A percentile compares a stretch with the other conserved stretches of the same genome.
Conservation (phyloP, 1,284 basidiomycete species). For the Ceratobasidium theobromae region DNA sequence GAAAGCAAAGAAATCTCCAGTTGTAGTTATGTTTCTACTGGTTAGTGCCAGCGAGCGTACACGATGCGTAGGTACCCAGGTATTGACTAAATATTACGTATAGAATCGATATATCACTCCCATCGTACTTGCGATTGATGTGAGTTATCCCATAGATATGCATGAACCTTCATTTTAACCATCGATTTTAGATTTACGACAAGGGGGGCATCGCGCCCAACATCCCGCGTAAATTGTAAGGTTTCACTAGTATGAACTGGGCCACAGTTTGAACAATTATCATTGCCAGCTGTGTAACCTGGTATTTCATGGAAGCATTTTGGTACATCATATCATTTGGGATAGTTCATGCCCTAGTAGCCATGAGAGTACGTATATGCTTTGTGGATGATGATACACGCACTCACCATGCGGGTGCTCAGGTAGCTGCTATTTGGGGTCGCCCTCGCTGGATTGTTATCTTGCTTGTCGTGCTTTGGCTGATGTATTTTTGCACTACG, state of each 20-base stretch:
- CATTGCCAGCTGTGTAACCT: conserved; percentile 20
- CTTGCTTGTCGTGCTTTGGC: conserved; percentile 3
- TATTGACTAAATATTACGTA: not conserved
- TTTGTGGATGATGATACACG: no score
- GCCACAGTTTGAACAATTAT: not conserved
- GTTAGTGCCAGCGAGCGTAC: conserved; percentile 24
- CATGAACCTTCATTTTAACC: not conserved
- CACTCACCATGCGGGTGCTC: not conserved
- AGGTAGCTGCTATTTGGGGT: conserved; percentile 30
- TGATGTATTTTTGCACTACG: conserved; percentile 25
- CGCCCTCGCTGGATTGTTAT: conserved; percentile 13
- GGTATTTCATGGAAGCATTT: conserved; percentile 21
- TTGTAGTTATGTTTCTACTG: conserved; percentile 24
- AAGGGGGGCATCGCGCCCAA: conserved; percentile 30
- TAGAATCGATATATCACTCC: conserved; percentile 13
- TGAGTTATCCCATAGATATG: not conserved
- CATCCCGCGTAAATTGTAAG: conserved; percentile 7
- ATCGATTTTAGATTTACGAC: conserved; percentile 8
- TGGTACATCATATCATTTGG: conserved; percentile 25
- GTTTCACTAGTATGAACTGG: not conserved
- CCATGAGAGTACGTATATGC: conserved; percentile 26
- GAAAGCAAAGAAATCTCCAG: conserved; percentile 16
- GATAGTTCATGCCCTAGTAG: conserved; percentile 25
- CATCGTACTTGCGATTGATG: conserved; percentile 26
- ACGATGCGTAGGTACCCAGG: not conserved